A percentile compares a stretch with the other conserved stretches of the same genome.
Conservation (phyloP, 2,329 filamentous ascomycete genomes). For the Alternaria arborescens region DNA sequence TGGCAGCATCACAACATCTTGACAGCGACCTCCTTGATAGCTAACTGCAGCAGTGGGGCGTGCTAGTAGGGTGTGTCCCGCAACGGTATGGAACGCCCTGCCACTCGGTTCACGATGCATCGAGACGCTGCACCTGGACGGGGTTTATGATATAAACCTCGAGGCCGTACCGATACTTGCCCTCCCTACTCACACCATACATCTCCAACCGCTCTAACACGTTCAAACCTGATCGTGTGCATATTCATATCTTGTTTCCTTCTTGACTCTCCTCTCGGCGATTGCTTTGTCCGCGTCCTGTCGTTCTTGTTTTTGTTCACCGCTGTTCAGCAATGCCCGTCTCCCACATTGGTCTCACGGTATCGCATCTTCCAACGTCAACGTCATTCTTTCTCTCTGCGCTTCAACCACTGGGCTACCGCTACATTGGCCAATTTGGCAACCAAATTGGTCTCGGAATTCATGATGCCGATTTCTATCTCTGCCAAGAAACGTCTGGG, state of each 20-base stretch:
- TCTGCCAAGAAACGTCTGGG: conserved; percentile 68
- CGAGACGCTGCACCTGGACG: conserved; percentile 33
- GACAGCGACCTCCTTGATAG: conserved; percentile 47
- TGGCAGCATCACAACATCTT: conserved; percentile 49
- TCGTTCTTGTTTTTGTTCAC: conserved; percentile 19
- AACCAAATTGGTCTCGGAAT: conserved; percentile 70
- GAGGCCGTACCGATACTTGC: conserved; percentile 31
- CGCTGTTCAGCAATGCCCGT: conserved; percentile 61
- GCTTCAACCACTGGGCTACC: conserved; percentile 79
- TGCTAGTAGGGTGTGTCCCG: conserved; percentile 42
- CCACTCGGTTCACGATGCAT: conserved; percentile 35
- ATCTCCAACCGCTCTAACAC: conserved; percentile 19
- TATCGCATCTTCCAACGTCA: conserved; percentile 79
- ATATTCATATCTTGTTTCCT: conserved; percentile 18
- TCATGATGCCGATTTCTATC: conserved; percentile 69
- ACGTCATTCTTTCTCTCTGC: conserved; percentile 85
- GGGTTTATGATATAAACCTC: conserved; percentile 46
- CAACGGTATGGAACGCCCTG: conserved; percentile 43
- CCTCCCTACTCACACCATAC: conserved; percentile 18
- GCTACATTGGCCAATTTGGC: conserved; percentile 70
- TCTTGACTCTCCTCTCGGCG: conserved; percentile 10
- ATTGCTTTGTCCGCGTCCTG: conserved; percentile 25
- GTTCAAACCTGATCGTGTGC: conserved; percentile 23
- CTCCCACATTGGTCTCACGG: conserved; percentile 70
- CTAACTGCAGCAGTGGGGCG: conserved; percentile 48